Percentiles rank a stretch among this genome's conserved stretches.
Conservation (phyloP, 371 early-diverging fungal species). For the Mucor mucedo region DNA sequence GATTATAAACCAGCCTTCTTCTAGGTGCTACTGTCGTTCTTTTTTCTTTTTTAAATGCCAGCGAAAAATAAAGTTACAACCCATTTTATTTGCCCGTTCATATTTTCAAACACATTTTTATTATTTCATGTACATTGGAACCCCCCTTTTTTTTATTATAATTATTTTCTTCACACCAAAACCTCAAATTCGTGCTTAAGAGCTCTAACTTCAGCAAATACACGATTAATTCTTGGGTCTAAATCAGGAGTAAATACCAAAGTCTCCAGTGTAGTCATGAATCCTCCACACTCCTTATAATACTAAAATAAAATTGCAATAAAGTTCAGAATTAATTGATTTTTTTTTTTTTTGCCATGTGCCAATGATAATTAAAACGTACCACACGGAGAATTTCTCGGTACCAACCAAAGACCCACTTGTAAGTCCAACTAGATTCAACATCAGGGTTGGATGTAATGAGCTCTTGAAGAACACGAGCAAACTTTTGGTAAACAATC, state of each 20-base stretch:
- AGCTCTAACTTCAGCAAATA: conserved; percentile 63
- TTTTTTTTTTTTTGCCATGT: background rate
- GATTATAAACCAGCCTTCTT: conserved; percentile 11
- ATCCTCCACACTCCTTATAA: conserved; percentile 65
- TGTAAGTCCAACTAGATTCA: conserved; percentile 57
- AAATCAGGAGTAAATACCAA: conserved; percentile 72
- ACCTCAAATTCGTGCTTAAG: conserved; percentile 41
- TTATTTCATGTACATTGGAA: background rate
- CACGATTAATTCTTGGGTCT: conserved; percentile 54
- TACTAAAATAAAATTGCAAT: conserved; percentile 45
- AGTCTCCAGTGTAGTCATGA: conserved; percentile 69
- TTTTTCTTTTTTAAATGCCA: background rate
- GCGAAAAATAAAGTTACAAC: too few relatives aligned
- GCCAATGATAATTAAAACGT: conserved; percentile 8
- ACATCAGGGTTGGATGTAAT: conserved; percentile 44
- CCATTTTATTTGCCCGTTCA: too few relatives aligned
- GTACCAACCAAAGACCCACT: conserved; percentile 85
- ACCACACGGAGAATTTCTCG: conserved; percentile 76
- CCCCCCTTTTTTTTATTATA: background rate
- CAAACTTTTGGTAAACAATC: conserved; percentile 75
- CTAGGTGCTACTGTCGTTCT: too few relatives aligned
- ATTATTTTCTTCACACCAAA: conserved; percentile 10
- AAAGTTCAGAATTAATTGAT: background rate
- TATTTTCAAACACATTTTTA: background rate
- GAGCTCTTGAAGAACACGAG: conserved; percentile 57